phyloP scores from a whole-genome alignment of 2,329 filamentous ascomycete genomes.

The Curvularia sp. region DNA sequence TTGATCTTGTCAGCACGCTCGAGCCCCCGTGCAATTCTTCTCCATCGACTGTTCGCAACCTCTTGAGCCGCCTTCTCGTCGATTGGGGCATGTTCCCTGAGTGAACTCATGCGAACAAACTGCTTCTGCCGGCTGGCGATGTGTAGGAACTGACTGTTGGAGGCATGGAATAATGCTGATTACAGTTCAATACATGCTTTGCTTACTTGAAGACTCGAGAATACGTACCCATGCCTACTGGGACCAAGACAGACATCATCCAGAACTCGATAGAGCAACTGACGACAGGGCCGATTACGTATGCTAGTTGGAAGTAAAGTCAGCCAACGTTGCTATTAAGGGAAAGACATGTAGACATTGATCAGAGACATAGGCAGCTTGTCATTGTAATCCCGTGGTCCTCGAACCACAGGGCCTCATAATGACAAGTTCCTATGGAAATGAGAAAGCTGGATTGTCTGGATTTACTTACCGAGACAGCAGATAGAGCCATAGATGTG shows the following conservation, averaged over 20 bases:
- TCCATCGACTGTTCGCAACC: conserved; percentile 36
- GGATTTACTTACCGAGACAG: conserved; percentile 23
- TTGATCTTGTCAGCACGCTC: conserved; percentile 39
- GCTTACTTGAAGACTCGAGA: too few relatives aligned
- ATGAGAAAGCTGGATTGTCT: not conserved
- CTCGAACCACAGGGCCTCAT: not conserved
- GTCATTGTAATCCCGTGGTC: not conserved
- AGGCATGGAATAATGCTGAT: conserved; percentile 42
- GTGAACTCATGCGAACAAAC: conserved; percentile 34
- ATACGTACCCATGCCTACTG: conserved; percentile 31
- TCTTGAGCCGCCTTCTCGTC: conserved; percentile 34
- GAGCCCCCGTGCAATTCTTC: conserved; percentile 31
- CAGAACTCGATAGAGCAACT: conserved; percentile 42
- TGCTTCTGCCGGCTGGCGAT: conserved; percentile 45
- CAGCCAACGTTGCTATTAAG: not conserved
- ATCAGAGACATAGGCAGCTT: not conserved
- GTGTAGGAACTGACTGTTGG: conserved; percentile 48
- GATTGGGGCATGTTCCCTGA: conserved; percentile 35
- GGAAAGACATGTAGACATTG: not conserved
- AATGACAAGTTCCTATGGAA: not conserved
- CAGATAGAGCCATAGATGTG: conserved; percentile 36
- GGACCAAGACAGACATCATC: conserved; percentile 45
- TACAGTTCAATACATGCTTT: not conserved
- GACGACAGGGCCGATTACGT: conserved; percentile 35
- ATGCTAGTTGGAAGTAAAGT: conserved; percentile 19